phyloP scores from a whole-genome alignment of 192 early-diverging fungal species.

The Gonapodya prolifera region DNA sequence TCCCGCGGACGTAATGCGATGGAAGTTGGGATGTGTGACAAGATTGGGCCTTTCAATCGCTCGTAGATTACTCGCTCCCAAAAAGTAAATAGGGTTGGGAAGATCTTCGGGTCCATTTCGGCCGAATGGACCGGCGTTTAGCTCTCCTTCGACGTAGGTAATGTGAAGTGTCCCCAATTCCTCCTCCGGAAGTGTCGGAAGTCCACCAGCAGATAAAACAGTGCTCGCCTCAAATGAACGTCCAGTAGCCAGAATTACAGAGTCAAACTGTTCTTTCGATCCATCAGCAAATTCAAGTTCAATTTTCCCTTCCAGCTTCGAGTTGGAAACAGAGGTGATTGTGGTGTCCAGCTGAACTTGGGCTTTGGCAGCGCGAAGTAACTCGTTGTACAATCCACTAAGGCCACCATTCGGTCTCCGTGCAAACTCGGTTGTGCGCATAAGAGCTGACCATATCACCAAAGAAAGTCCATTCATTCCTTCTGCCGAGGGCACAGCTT shows the following conservation, averaged over 20 bases:
- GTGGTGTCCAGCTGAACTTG: not conserved
- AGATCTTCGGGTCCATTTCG: not conserved
- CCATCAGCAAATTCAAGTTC: not conserved
- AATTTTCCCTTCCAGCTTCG: not conserved
- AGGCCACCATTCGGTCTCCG: not conserved
- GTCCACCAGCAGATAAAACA: not conserved
- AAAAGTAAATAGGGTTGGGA: not conserved
- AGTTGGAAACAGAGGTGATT: not conserved
- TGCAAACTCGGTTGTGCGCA: not conserved
- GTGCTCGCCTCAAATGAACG: not conserved
- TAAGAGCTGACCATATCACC: not conserved
- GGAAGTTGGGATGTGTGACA: not conserved
- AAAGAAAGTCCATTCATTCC: not conserved
- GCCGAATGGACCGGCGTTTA: not conserved
- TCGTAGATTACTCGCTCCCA: not conserved
- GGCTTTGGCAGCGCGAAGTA: not conserved
- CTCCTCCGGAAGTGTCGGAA: not conserved
- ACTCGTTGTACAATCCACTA: not conserved
- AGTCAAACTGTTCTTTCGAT: not conserved
- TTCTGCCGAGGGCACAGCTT: not conserved
- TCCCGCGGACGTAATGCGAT: not conserved
- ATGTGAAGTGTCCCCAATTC: not conserved
- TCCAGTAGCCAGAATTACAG: not conserved
- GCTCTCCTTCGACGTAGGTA: not conserved
- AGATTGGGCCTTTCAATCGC: not conserved